These are phyloP conservation scores for Cladophialophora yegresii DNA, from an alignment of 2,329 filamentous ascomycete species.

Conservation along the genomic window DNA sequence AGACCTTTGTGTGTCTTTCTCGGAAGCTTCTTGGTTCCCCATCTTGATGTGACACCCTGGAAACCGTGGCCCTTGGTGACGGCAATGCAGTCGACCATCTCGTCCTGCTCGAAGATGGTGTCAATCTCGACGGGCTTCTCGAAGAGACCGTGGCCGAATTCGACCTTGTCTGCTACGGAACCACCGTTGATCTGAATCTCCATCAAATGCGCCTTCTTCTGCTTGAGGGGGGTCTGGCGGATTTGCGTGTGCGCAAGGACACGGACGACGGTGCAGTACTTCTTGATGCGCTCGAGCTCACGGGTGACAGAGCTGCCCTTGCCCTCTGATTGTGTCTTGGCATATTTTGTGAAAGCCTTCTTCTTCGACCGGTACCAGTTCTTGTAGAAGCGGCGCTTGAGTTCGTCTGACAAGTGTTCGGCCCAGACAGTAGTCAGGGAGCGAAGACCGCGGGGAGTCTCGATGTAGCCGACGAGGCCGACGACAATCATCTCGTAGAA, in stretches of 20 bases:
- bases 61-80: slow-evolving; percentile 99
- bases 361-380: slow-evolving; percentile 99
- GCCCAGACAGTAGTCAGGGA: slow-evolving; percentile 99
- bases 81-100: slow-evolving; percentile 99
- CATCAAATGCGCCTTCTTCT: slow-evolving; percentile 99
- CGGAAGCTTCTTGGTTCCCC: slow-evolving; percentile 99
- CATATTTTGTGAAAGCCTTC: slow-evolving; percentile 99
- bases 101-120: slow-evolving; percentile 97
- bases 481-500: slow-evolving; percentile 91
- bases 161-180: slow-evolving; percentile 92
- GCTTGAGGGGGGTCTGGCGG: slow-evolving; percentile 98
- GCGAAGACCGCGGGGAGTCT: slow-evolving; percentile 98
- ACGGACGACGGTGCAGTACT: slow-evolving; percentile 99
- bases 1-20: slow-evolving; percentile 99
- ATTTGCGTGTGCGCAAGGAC: slow-evolving; percentile 99
- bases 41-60: slow-evolving; percentile 94
- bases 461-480: slow-evolving; percentile 99
- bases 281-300: slow-evolving; percentile 99
- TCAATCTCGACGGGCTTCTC: slow-evolving; percentile 97
- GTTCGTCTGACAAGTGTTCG: slow-evolving; percentile 96
- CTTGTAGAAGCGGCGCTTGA: slow-evolving; percentile 99
- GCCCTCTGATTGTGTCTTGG: slow-evolving; percentile 99
- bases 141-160: slow-evolving; percentile 92
- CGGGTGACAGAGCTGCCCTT: slow-evolving; percentile 86
- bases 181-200: slow-evolving; percentile 99